phyloP scores from a whole-genome alignment of 495 filamentous ascomycete species.

The Penicillium goetzii region DNA sequence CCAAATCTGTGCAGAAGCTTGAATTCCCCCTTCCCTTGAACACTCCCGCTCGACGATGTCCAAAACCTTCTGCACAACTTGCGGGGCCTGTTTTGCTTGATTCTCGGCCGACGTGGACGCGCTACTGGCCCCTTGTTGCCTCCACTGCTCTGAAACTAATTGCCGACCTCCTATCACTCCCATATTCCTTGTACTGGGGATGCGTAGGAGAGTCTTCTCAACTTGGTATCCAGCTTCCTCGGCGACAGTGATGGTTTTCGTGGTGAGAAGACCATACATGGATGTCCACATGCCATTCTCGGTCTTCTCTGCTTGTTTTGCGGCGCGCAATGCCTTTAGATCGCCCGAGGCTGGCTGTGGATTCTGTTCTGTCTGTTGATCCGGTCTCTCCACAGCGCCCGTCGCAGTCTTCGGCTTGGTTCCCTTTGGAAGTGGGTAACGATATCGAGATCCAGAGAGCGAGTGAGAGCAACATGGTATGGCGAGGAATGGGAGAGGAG shows the following conservation, averaged over 20 bases:
- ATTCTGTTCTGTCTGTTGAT: slow-evolving; percentile 27
- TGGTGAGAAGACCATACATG: slow-evolving; percentile 74
- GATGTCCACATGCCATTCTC: slow-evolving; percentile 46
- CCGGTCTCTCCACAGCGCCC: not conserved
- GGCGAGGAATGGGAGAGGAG: slow-evolving; percentile 71
- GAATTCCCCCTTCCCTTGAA: slow-evolving; percentile 40
- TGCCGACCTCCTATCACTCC: slow-evolving; percentile 68
- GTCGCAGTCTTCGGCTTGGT: slow-evolving; percentile 9
- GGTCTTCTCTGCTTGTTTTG: slow-evolving; percentile 41
- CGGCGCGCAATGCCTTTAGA: slow-evolving; percentile 46
- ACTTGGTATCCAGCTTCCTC: slow-evolving; percentile 71
- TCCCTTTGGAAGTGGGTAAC: slow-evolving; percentile 60
- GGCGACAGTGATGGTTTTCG: slow-evolving; percentile 69
- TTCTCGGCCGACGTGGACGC: not conserved
- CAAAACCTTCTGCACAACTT: slow-evolving; percentile 23
- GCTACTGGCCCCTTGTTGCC: not conserved
- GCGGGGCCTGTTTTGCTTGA: not conserved
- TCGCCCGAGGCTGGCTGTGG: slow-evolving; percentile 43
- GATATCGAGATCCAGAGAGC: slow-evolving; percentile 72
- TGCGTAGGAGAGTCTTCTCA: slow-evolving; percentile 79
- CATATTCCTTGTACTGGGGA: slow-evolving; percentile 88
- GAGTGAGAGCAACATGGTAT: slow-evolving; percentile 96
- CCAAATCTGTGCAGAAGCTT: slow-evolving; percentile 46
- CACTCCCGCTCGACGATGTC: slow-evolving; percentile 49
- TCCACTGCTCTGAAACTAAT: slow-evolving; percentile 25